Evolutionary conservation across 441 rosid species (phyloP).

Genomic region (Aleurites moluccanus): DNA sequence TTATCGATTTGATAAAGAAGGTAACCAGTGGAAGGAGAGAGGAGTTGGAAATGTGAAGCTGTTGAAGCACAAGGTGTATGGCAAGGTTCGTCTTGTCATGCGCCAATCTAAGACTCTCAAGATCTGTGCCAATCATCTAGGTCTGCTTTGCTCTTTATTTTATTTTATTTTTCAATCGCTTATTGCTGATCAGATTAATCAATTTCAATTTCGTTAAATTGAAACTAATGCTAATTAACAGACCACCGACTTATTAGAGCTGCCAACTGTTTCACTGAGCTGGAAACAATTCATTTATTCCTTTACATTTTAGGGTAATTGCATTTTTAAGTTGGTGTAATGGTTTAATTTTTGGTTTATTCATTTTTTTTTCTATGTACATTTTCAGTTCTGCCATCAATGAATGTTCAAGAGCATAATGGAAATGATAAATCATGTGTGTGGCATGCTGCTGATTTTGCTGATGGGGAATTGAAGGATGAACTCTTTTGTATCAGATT

Average conservation of each 20-base stretch:
- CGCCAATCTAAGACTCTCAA: slow-evolving; percentile 87
- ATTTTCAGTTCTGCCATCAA: slow-evolving; percentile 54
- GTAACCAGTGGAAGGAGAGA: slow-evolving; percentile 89
- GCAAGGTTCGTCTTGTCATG: slow-evolving; percentile 83
- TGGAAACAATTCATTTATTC: no score
- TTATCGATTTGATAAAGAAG: slow-evolving; percentile 75
- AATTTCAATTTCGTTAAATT: no score
- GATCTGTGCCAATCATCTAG: slow-evolving; percentile 94
- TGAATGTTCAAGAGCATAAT: slow-evolving; percentile 74
- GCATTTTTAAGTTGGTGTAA: background rate
- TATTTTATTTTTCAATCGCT: background rate
- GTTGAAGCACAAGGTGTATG: slow-evolving; percentile 65
- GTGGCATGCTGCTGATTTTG: slow-evolving; percentile 85
- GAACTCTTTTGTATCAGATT: slow-evolving; percentile 83
- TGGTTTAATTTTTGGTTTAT: background rate
- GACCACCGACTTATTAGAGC: no score
- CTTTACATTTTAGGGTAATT: no score
- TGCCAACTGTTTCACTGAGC: no score
- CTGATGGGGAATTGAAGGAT: slow-evolving; percentile 88
- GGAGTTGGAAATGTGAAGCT: slow-evolving; percentile 84
- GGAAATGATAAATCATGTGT: slow-evolving; percentile 91
- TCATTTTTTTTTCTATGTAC: no score
- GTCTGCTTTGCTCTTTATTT: slow-evolving; percentile 24
- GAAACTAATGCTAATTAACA: no score
- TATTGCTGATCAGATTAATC: background rate